A percentile compares a stretch with the other conserved stretches of the same genome.
phyloP scores from a whole-genome alignment of 495 filamentous ascomycete species.

The Tuber borchii region DNA sequence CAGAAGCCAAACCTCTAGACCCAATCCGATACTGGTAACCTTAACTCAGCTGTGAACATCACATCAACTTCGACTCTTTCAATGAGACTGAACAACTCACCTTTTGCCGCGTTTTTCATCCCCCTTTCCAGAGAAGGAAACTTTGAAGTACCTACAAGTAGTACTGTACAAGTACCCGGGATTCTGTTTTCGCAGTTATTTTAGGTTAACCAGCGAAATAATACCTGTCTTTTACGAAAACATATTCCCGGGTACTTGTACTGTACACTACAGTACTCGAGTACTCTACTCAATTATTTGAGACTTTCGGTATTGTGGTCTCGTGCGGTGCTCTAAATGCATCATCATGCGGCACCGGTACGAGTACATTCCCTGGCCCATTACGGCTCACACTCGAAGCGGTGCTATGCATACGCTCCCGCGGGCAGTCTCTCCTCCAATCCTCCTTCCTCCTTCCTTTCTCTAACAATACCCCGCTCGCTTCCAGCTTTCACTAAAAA shows the following conservation, averaged over 20 bases:
- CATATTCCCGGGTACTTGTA: no score
- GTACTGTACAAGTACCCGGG: no score
- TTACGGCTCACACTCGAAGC: neutral
- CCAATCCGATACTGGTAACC: neutral
- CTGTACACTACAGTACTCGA: no score
- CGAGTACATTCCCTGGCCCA: neutral
- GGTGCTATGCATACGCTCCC: neutral
- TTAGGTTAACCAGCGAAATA: no score
- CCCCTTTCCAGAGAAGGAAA: neutral
- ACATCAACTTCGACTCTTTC: neutral
- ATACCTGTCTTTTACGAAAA: no score
- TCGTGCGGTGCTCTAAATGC: neutral
- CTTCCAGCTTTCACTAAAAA: neutral
- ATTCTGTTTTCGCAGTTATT: no score
- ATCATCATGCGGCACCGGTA: neutral
- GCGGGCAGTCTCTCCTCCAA: neutral
- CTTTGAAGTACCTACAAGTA: neutral
- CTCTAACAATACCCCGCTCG: neutral
- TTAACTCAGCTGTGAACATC: neutral
- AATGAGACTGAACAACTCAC: neutral
- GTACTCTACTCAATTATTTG: neutral
- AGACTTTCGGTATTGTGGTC: neutral
- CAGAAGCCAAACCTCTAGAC: neutral
- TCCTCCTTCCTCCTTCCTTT: neutral
- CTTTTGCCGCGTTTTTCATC: neutral